phyloP scores from a whole-genome alignment of 2,329 filamentous ascomycete genomes.

The Bipolaris bicolor region DNA sequence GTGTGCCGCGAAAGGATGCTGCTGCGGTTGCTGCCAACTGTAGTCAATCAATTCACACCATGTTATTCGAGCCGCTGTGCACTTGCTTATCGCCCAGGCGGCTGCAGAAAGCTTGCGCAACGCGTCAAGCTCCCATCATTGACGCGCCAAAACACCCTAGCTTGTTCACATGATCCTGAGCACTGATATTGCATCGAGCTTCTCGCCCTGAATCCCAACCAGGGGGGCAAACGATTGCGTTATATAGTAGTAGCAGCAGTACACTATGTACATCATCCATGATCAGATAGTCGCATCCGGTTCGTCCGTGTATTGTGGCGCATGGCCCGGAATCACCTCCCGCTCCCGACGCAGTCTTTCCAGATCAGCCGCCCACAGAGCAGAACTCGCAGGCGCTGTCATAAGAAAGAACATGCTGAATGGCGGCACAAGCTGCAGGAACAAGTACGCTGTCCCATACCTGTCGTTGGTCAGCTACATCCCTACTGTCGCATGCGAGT shows the following conservation, averaged over 20 bases:
- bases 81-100: not conserved
- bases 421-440: conserved; percentile 85
- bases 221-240: not conserved
- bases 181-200: not conserved
- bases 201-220: not conserved
- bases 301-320: conserved; percentile 42
- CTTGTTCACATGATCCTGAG: conserved; percentile 3
- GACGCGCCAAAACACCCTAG: not conserved
- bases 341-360: conserved; percentile 57
- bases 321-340: conserved; percentile 27
- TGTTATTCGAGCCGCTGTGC: not conserved
- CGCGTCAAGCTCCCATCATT: conserved; percentile 11
- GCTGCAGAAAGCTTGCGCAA: not conserved
- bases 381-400: conserved; percentile 83
- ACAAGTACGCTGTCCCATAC: conserved; percentile 84
- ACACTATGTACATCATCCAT: not conserved
- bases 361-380: conserved; percentile 81
- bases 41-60: too few species aligned
- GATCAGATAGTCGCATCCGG: conserved; percentile 28
- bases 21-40: too few species aligned
- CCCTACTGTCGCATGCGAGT: not conserved
- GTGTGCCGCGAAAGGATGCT: not conserved
- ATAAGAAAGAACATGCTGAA: conserved; percentile 94
- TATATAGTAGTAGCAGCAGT: not conserved
- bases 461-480: conserved; percentile 43